A percentile compares a stretch with the other conserved stretches of the same genome.
phyloP scores from a whole-genome alignment of 208 protist species.

The Lotmaria passim region DNA sequence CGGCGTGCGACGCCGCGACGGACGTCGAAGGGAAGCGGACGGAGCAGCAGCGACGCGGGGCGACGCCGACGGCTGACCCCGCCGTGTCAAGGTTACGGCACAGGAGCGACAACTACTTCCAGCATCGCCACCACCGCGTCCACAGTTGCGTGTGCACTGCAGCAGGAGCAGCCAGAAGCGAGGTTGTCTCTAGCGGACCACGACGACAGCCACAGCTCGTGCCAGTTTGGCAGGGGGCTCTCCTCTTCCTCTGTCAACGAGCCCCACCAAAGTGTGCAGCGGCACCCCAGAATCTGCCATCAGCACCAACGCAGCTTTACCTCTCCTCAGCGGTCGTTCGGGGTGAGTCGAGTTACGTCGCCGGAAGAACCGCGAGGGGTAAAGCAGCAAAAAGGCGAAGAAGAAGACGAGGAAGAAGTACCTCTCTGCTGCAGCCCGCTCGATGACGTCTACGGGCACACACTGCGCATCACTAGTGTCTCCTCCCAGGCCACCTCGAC shows the following conservation, averaged over 20 bases:
- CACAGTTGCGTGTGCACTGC: conserved; percentile 2
- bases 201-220: not conserved
- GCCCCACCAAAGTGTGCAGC: not conserved
- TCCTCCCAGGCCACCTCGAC: too few species aligned
- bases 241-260: not conserved
- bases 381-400: not conserved
- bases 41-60: too few species aligned
- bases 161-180: not conserved
- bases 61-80: too few species aligned
- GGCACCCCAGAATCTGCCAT: not conserved
- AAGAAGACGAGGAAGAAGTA: too few species aligned
- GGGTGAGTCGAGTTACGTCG: not conserved
- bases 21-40: too few species aligned
- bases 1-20: too few species aligned
- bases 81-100: too few species aligned
- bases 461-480: too few species aligned
- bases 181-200: not conserved
- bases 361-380: not conserved
- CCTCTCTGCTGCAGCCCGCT: not conserved
- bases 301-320: not conserved
- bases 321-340: not conserved
- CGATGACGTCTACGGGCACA: not conserved
- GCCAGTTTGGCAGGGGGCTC: too few species aligned
- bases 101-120: too few species aligned
- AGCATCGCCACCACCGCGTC: not conserved